A percentile compares a stretch with the other conserved stretches of the same genome.
phyloP scores from a whole-genome alignment of 169 alveolate genomes.

The Toxoplasma gondii region DNA sequence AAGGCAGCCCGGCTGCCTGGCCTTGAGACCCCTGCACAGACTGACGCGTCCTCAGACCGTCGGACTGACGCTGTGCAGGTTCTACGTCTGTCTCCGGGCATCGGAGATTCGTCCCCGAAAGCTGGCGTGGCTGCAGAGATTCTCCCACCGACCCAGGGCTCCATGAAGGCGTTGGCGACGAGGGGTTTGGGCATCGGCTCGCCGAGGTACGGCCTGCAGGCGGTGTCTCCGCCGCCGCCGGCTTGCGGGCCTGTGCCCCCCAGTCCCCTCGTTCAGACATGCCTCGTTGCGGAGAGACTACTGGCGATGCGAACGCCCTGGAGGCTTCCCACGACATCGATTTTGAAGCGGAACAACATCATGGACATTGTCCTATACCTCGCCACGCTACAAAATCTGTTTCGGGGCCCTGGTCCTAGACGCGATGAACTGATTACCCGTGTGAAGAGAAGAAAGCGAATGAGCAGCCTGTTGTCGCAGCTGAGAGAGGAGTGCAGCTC shows the following conservation, averaged over 20 bases:
- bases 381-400: slow-evolving; percentile 49
- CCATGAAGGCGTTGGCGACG: not conserved
- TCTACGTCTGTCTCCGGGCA: not conserved
- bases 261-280: slow-evolving; percentile 41
- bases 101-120: not conserved
- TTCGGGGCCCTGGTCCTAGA: not conserved
- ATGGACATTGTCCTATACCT: slow-evolving; percentile 40
- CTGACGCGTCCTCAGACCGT: not conserved
- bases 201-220: not conserved
- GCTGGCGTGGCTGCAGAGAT: no score
- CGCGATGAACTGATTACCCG: not conserved
- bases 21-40: not conserved
- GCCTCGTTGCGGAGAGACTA: slow-evolving; percentile 52
- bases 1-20: not conserved
- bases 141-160: no score
- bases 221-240: slow-evolving; percentile 44
- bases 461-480: not conserved
- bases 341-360: slow-evolving; percentile 55
- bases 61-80: not conserved
- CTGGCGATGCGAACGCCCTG: slow-evolving; percentile 60
- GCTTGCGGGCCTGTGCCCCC: slow-evolving; percentile 29
- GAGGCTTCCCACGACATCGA: slow-evolving; percentile 43
- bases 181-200: not conserved
- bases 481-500: not conserved
- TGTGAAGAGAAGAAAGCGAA: not conserved